These are phyloP conservation scores for Fistulinella cinereoalba DNA, from an alignment of 1,284 basidiomycete species.

Conservation along the genomic window DNA sequence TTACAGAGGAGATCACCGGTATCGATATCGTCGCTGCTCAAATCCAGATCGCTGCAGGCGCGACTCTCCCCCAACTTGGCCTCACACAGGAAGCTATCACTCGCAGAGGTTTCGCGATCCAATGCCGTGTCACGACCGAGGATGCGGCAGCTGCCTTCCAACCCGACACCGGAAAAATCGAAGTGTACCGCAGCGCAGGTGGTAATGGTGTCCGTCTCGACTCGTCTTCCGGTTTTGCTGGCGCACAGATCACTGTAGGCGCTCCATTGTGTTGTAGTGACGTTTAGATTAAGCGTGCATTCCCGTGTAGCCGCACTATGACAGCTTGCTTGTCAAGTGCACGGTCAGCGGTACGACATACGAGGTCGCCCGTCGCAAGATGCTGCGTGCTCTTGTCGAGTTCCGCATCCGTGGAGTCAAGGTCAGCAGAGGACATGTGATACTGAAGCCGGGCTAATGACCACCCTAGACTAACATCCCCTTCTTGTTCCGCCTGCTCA, in stretches of 20 bases:
- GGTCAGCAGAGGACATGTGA: constrained; percentile 40
- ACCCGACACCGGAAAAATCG: constrained; percentile 98
- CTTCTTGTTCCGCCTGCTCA: constrained; percentile 96
- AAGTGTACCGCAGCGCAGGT: constrained; percentile 97
- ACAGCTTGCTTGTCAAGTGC: constrained; percentile 96
- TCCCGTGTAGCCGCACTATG: constrained; percentile 82
- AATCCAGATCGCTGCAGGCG: constrained; percentile 98
- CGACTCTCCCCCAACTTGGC: constrained; percentile 92
- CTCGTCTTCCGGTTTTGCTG: constrained; percentile 96
- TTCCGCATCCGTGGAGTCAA: constrained; percentile 99
- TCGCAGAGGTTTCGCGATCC: constrained; percentile 96
- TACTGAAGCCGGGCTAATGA: background rate
- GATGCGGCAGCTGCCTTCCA: constrained; percentile 91
- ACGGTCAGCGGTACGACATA: constrained; percentile 97
- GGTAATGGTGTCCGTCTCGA: constrained; percentile 99
- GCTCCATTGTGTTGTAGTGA: background rate
- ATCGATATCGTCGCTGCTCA: constrained; percentile 98
- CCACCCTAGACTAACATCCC: constrained; percentile 88
- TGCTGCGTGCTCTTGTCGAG: constrained; percentile 97
- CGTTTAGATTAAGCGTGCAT: background rate
- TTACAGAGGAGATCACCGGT: constrained; percentile 93
- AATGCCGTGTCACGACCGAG: constrained; percentile 99
- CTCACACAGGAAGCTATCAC: constrained; percentile 96
- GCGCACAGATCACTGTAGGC: constrained; percentile 95
- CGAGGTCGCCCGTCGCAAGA: constrained; percentile 97